Base-by-base conservation (phyloP, 2,329 filamentous ascomycete species). In the Trichoderma pleuroti region DNA sequence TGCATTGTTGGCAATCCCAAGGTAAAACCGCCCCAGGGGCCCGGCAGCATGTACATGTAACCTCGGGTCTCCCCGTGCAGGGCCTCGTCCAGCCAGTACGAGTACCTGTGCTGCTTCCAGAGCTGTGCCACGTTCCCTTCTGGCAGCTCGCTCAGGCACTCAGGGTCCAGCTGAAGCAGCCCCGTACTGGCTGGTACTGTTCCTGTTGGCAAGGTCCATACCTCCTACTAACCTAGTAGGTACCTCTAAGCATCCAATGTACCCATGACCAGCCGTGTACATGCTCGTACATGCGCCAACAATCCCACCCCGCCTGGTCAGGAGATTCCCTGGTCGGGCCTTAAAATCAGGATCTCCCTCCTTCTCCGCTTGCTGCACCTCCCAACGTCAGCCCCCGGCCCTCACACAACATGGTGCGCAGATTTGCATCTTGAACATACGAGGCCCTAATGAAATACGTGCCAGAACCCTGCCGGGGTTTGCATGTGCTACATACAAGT, bases 271-370 rank as follows among this genome's bases (percentile, higher is more conserved):
- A 21, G 49, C 16, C 30, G 14, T 18, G 16, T 46, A 57, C 63
- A n/a, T 28, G 26, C 5, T 4, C 26, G 5, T 28, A 28, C 26
- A n/a, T 14, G 10, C 32, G 16, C 32, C 52, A 36, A 36, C 14
- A 36, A 39, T 39, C n/a, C 10, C 36, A 42, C 39, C 39, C 39
- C 39, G 39, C 39, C 39, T 42, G 26, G 65, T 68, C 65, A 68
- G 65, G 65, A 68, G 65, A 52, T 49, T 36, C 9, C 62, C 54
- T 60, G n/a, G 56, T 52, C 49, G 42, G 65, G 65, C 65, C 52
- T 52, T 61, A 68, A 68, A 60, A 68, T 68, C 65, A 68, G 65
- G 28, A 68, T 68, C 65, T 68, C 65, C 54, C 65, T 18, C n/a
- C n/a, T 24, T 60, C 65, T 52, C 65, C 65, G 65, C 65, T 12